Evolutionary conservation across 2,329 filamentous ascomycete genomes (phyloP).

Genomic region (Elsinoe australis): DNA sequence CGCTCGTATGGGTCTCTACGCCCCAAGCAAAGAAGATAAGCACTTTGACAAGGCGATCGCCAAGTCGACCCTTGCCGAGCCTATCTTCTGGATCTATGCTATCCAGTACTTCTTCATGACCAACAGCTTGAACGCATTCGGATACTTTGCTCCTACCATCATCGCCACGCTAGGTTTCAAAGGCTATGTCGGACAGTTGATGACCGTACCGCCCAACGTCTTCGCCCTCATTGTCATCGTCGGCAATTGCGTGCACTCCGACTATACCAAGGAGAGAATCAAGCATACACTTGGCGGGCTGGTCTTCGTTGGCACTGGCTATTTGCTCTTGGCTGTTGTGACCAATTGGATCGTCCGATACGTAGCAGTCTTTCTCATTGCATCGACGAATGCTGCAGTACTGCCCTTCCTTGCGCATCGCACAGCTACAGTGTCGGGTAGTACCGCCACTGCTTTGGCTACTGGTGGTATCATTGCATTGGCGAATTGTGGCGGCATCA

Average conservation of each 20-base stretch:
- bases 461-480: conserved; percentile 20
- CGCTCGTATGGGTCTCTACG: conserved; percentile 13
- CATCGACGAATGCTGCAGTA: conserved; percentile 20
- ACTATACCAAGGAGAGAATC: conserved; percentile 19
- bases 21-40: conserved; percentile 20
- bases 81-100: conserved; percentile 15
- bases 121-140: conserved; percentile 16
- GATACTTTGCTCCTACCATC: conserved; percentile 17
- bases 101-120: conserved; percentile 18
- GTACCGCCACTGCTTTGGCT: conserved; percentile 19
- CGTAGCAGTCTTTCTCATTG: conserved; percentile 20
- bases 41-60: conserved; percentile 17
- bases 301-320: conserved; percentile 18
- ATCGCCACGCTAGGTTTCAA: conserved; percentile 16
- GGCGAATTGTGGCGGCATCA: conserved; percentile 20
- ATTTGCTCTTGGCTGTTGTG: conserved; percentile 18
- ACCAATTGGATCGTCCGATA: conserved; percentile 20
- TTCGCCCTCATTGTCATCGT: conserved; percentile 16
- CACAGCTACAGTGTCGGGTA: conserved; percentile 19
- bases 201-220: conserved; percentile 16
- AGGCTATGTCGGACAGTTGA: conserved; percentile 10
- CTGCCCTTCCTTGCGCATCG: conserved; percentile 20
- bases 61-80: conserved; percentile 7
- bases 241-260: conserved; percentile 18
- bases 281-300: conserved; percentile 17